phyloP scores from a whole-genome alignment of 176 grass and related monocot genomes.

The Avena sativa region DNA sequence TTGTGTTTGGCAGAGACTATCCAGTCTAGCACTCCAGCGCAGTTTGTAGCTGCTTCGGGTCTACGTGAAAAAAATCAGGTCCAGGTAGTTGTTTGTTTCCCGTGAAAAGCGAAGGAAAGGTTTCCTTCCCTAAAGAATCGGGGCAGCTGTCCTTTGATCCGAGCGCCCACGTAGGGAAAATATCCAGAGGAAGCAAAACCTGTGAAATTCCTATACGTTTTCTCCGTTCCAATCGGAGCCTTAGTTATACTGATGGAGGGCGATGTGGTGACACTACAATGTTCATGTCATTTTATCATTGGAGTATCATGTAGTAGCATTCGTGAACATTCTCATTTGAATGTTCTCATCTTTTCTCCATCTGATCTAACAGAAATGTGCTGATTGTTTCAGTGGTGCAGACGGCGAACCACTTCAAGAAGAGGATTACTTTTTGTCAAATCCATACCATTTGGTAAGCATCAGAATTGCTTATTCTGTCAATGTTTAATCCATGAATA shows the following conservation, averaged over 20 bases:
- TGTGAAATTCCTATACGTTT: background rate
- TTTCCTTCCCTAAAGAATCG: background rate
- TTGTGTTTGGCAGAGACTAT: background rate
- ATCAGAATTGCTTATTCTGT: constrained; percentile 34
- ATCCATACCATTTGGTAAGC: constrained; percentile 97
- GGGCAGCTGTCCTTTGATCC: background rate
- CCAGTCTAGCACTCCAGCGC: background rate
- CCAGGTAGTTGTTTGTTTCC: background rate
- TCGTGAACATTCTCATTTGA: constrained; percentile 23
- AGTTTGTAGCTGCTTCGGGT: background rate
- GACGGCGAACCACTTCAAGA: constrained; percentile 83
- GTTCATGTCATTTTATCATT: background rate
- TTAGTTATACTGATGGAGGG: background rate
- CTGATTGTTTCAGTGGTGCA: constrained; percentile 56
- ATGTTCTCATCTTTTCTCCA: constrained; percentile 22
- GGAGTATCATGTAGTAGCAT: constrained; percentile 11
- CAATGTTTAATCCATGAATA: background rate
- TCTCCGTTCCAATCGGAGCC: background rate
- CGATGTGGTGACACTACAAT: background rate
- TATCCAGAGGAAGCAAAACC: background rate
- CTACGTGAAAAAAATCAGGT: background rate
- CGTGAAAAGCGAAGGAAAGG: background rate
- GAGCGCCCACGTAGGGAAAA: background rate
- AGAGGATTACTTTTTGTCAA: constrained; percentile 96
- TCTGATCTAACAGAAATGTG: constrained; percentile 44